Base-by-base conservation (phyloP, 345 rosid species). In the Orychophragmus violaceus region DNA sequence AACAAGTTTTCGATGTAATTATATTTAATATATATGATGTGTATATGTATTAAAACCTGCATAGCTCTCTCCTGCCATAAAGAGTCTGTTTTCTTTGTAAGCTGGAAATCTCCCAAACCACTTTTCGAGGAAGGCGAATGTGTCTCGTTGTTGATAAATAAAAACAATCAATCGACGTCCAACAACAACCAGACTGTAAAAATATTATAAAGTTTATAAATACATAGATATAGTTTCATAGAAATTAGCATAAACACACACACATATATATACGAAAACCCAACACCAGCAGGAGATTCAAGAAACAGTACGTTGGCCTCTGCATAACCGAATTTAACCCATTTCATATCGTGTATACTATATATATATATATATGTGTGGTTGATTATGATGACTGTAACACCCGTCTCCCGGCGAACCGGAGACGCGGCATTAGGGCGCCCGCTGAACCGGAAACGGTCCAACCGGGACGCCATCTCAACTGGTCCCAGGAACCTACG, bases 201-300 rank as follows among this genome's bases (percentile, higher is more conserved):
- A n/a, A n/a, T n/a, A n/a, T n/a, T n/a, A n/a, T n/a, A n/a, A n/a
- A n/a, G n/a, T n/a, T n/a, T 1, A 37, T 4, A 37, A 4, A 24
- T 24, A n/a, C n/a, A n/a, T n/a, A n/a, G n/a, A n/a, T n/a, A n/a
- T n/a, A n/a, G n/a, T n/a, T n/a, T n/a, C n/a, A n/a, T n/a, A n/a
- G n/a, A n/a, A n/a, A n/a, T n/a, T n/a, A n/a, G n/a, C n/a, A n/a
- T n/a, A n/a, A n/a, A n/a, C n/a, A n/a, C n/a, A n/a, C n/a, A n/a
- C n/a, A n/a, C n/a, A n/a, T n/a, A n/a, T n/a, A n/a, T n/a, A n/a
- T n/a, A n/a, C n/a, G n/a, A n/a, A n/a, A 1, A 90, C 25, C 97
- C 97, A 71, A 88, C 97, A 44, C 97, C 96, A 74, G 83, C 76
- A 0, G 97, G 97, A 69, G 97, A 91, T 76, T 91, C 97, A 68